Evolutionary conservation across 805 yeast species (phyloP), one percentile per base, ranked within the genome.

Genomic region (Schwanniomyces sp.): DNA sequence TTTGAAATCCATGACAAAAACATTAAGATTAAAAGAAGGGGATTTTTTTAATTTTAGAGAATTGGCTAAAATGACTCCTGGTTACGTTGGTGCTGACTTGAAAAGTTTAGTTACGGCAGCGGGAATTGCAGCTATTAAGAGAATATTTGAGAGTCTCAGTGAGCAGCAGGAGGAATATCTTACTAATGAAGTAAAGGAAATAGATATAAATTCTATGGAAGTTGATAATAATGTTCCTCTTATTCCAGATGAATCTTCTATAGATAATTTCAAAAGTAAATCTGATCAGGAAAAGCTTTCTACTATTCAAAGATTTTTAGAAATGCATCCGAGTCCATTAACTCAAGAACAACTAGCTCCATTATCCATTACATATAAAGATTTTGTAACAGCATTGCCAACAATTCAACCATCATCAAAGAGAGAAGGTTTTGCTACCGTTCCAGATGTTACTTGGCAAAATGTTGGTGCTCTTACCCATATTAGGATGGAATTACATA

Each of bases 371-470:
- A 83, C 80, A 2, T 84, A 82, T 52, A 85, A 79, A 11, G 99
- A 94, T 63, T 94, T 94, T 62, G 53, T 87, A 30, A 75, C 80
- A 9, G 98, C 98, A 1, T 69, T 94, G 34, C 97, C 98, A 2
- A 83, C 91, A 0, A 86, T 94, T 40, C 99, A 94, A 69, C 99
- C 99, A 9, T 89, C 97, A 0, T 96, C 97, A 0, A 92, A 91
- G 62, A 85, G 99, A 64, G 99, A 94, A 74, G 99, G 99, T 0
- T 94, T 94, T 69, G 97, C 99, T 0, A 94, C 98, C 0, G 95
- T 94, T 10, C 99, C 99, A 0, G 98, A 94, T 63, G 97, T 94
- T 3, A 84, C 96, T 6, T 94, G 99, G 99, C 80, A 85, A 5
- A 87, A 86, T 61, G 96, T 94, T 30, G 99, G 99, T 52, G 99